Base-by-base conservation (phyloP, 352 stramenopile genomes). In the Phytophthora citrophthora region DNA sequence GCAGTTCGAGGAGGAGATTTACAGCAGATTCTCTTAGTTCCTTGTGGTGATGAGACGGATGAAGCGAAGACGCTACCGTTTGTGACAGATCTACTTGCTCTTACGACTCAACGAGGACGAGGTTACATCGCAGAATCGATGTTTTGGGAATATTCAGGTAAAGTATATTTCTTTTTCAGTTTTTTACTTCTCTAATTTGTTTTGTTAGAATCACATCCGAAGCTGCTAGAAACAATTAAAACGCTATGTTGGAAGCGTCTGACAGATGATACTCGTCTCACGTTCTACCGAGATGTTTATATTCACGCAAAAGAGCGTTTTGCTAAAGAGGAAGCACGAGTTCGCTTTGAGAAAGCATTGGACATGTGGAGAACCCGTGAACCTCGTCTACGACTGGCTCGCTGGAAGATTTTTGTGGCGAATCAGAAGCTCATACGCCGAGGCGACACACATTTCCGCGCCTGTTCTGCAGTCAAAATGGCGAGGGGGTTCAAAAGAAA, bases 181-280 rank as follows among this genome's bases (percentile, higher is more conserved):
- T 40, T 50, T 58, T 29, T 16, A 29, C 40, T 41, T 41, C 15
- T 7, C 34, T 41, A 16, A 16, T 41, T 20, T 15, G 34, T 18
- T 7, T 52, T 40, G n/a, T 6, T 64, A 65, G 68, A 76, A 41
- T 5, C 41, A 1, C 68, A 74, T 26, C 68, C 62, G 34, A 58
- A 69, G 45, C 36, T 90, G 12, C 40, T 77, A 2, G 27, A 61
- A 10, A 46, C 61, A 0, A 11, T 91, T 15, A 77, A 73, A 41
- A 58, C 44, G 8, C 64, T 79, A 16, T 86, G 76, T 50, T 91
- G 79, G 79, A 67, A 71, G 10, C 73, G 77, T 4, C 55, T 91
- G 5, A 86, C 80, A 0, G 82, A 89, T 43, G 82, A 91, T 54
- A 88, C 72, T 50, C 77, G 79, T 0, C 68, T 91, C 2, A 40